These are phyloP conservation scores for Aschersonia sp. DNA, from an alignment of 2,329 filamentous ascomycete genomes.

Conservation along the genomic window DNA sequence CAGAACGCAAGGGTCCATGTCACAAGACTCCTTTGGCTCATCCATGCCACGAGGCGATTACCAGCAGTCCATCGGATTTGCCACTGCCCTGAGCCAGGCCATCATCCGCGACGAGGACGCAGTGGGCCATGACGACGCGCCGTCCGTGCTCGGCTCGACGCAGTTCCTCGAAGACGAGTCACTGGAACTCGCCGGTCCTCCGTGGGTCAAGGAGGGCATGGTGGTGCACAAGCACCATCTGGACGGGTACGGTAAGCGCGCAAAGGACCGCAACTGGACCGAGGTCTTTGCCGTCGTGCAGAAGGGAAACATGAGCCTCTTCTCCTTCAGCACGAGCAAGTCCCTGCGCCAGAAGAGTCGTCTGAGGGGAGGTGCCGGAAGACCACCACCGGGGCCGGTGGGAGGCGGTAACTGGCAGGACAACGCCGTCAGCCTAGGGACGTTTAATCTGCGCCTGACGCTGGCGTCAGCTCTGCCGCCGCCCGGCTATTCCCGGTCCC, in stretches of 20 bases:
- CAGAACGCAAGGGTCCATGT: conserved; percentile 82
- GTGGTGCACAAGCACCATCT: conserved; percentile 94
- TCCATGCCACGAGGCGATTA: conserved; percentile 66
- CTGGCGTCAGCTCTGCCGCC: conserved; percentile 81
- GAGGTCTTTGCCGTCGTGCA: conserved; percentile 95
- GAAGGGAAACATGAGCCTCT: conserved; percentile 85
- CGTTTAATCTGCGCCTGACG: conserved; percentile 79
- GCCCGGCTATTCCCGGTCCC: conserved; percentile 80
- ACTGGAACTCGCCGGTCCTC: conserved; percentile 81
- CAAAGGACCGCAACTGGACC: conserved; percentile 87
- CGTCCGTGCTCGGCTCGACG: conserved; percentile 35
- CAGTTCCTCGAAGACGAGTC: conserved; percentile 83
- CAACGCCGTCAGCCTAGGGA: conserved; percentile 79
- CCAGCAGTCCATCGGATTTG: conserved; percentile 94
- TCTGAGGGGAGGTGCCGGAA: conserved; percentile 28
- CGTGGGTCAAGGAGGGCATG: conserved; percentile 95
- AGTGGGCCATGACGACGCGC: conserved; percentile 30
- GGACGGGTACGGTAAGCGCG: conserved; percentile 78
- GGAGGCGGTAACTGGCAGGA: conserved; percentile 98
- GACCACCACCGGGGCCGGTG: conserved; percentile 46
- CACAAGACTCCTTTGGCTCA: conserved; percentile 78
- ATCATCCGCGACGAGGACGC: conserved; percentile 79
- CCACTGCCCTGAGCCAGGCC: conserved; percentile 88
- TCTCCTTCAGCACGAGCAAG: conserved; percentile 80
- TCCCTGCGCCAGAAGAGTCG: conserved; percentile 55